Percentiles rank a stretch among this genome's conserved stretches.
phyloP scores from a whole-genome alignment of 2,329 filamentous ascomycete genomes.

The Drechslerella coelobrocha region DNA sequence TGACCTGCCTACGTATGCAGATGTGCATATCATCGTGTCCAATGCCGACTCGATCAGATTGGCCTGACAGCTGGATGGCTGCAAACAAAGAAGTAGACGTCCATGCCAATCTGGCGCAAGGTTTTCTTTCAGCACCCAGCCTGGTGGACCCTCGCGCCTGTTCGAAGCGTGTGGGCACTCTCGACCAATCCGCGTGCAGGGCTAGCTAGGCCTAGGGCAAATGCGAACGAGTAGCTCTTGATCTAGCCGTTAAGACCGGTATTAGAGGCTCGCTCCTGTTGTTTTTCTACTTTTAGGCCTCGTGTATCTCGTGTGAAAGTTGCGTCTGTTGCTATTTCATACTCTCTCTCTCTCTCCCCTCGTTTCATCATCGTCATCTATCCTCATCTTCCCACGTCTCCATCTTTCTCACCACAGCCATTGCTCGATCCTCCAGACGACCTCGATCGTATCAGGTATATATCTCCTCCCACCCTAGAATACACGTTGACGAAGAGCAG shows the following conservation, averaged over 20 bases:
- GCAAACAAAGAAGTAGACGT: neutral
- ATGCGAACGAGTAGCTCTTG: slow-evolving; percentile 4
- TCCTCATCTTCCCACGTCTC: neutral
- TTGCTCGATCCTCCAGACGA: too few species aligned
- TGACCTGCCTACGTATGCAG: slow-evolving; percentile 10
- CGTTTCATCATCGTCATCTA: neutral
- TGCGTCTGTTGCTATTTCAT: neutral
- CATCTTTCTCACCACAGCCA: too few species aligned
- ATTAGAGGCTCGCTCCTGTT: neutral
- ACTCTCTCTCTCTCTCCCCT: neutral
- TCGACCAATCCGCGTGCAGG: slow-evolving; percentile 35
- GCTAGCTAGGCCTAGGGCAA: slow-evolving; percentile 34
- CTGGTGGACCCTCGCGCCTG: slow-evolving; percentile 16
- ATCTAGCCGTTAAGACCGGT: slow-evolving; percentile 15
- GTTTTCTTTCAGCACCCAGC: slow-evolving; percentile 24
- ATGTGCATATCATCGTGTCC: slow-evolving; percentile 33
- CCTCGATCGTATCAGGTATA: too few species aligned
- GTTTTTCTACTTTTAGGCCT: neutral
- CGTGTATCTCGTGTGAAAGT: neutral
- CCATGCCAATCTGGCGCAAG: slow-evolving; percentile 18
- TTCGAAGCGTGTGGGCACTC: slow-evolving; percentile 14
- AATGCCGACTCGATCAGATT: slow-evolving; percentile 27
- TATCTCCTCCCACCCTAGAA: too few species aligned
- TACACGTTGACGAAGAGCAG: neutral
- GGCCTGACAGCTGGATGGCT: neutral